Percentiles rank a stretch among this genome's conserved stretches.
Evolutionary conservation across 75 land plant species (phyloP).

Genomic region (Pinus tabuliformis): DNA sequence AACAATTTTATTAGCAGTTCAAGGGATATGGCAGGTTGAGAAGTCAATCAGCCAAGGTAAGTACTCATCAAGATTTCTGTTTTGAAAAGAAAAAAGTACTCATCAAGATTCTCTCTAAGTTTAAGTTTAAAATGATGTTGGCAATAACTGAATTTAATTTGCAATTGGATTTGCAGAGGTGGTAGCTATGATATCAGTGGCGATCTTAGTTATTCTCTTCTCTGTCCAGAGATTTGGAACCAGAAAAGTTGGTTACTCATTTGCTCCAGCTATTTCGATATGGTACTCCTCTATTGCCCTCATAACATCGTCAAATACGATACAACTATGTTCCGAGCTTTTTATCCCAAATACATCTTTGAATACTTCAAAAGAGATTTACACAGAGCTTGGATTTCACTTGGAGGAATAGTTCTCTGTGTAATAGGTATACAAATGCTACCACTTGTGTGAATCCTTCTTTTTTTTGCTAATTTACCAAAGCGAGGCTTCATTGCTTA

Average conservation of each 20-base stretch:
- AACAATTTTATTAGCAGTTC: constrained; percentile 77
- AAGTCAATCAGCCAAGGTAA: background rate
- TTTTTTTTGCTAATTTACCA: background rate
- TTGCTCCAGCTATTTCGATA: constrained; percentile 35
- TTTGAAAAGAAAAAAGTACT: no score
- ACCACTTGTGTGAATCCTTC: background rate
- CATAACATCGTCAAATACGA: constrained; percentile 50
- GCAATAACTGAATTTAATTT: background rate
- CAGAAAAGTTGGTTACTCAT: constrained; percentile 41
- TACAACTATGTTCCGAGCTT: constrained; percentile 26
- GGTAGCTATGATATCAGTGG: constrained; percentile 28
- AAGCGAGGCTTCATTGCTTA: no score
- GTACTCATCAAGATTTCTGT: no score
- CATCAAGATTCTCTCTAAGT: no score
- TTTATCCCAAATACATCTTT: constrained; percentile 39
- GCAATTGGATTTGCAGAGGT: constrained; percentile 24
- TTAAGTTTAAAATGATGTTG: background rate
- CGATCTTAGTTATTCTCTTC: constrained; percentile 36
- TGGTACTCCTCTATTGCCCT: constrained; percentile 39
- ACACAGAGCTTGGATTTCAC: constrained; percentile 35
- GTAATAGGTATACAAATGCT: constrained; percentile 29
- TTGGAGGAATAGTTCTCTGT: constrained; percentile 53
- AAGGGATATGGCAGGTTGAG: constrained; percentile 50
- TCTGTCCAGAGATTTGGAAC: constrained; percentile 53
- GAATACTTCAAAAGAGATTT: constrained; percentile 32